Base-by-base conservation (phyloP, 176 grass and related monocot genomes). In the Triticum turgidum region DNA sequence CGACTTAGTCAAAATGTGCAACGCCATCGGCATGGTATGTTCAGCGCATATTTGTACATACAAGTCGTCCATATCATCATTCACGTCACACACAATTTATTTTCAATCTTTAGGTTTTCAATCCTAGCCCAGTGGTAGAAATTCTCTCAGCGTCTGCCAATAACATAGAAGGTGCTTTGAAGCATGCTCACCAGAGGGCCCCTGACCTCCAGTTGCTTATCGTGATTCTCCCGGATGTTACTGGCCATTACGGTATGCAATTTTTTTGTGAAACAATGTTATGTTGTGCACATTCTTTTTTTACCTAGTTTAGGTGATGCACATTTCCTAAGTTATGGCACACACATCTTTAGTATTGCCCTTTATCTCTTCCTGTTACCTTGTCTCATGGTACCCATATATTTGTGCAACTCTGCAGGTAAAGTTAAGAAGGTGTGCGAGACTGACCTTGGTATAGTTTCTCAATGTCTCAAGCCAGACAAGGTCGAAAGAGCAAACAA, bases 381-480 rank as follows among this genome's bases (percentile, higher is more conserved):
- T 11, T 33, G 12, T 63, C 5, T 68, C 44, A 22, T 83, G 7
- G 62, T 83, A 78, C 59, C 44, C 29, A 38, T 58, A 61, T 22
- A 25, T 42, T 62, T 73, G 62, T 78, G 32, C 7, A 63, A 81
- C 49, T 83, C 87, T 77, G 61, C 69, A 97, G 95, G 95, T 5
- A 89, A 49, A 77, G 85, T 97, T 82, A 97, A 97, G 81, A 90
- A 81, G 73, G 62, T 97, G 4, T 94, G 92, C 2, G 95, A 97
- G 79, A 97, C 95, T 24, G 92, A 92, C 44, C 90, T 97, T 69
- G 95, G 90, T 9, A 89, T 97, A 73, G 84, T 97, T 63, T 94
- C 95, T 71, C 95, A 97, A 45, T 97, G 95, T 64, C 89, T 91
- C 34, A 22, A 44, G 24, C 68, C 88, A 4, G 94, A 44, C 45